Percentiles rank a stretch among this genome's conserved stretches.
Conservation (phyloP, 2,329 filamentous ascomycete genomes). For the Xylaria digitata region DNA sequence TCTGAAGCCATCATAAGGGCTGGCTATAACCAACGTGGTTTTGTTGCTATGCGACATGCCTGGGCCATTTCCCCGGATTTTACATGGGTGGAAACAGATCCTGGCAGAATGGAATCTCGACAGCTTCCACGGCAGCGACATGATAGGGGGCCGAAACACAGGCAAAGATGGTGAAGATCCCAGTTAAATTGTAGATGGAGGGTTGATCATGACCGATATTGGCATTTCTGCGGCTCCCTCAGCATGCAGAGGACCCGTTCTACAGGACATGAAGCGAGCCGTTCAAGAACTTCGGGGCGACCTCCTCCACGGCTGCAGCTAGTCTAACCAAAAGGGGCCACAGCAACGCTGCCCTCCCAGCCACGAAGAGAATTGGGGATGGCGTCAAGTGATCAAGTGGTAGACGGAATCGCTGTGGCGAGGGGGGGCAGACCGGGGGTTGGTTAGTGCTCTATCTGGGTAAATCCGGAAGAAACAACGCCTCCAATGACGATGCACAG, state of each 20-base stretch:
- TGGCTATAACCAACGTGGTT: background rate
- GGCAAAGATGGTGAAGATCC: conserved; percentile 20
- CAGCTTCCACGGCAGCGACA: conserved; percentile 29
- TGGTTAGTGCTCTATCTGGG: conserved; percentile 32
- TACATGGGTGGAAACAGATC: conserved; percentile 27
- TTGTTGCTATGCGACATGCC: conserved; percentile 4
- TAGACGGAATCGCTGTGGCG: conserved; percentile 12
- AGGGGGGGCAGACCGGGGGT: conserved; percentile 14
- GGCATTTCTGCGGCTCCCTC: conserved; percentile 27
- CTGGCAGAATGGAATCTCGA: conserved; percentile 18
- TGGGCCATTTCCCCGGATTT: conserved; percentile 39
- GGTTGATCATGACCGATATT: conserved; percentile 9
- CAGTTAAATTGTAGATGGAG: background rate
- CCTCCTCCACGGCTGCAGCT: conserved; percentile 35
- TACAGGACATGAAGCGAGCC: conserved; percentile 28
- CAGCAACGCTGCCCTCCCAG: conserved; percentile 10
- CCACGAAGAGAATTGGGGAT: conserved; percentile 12
- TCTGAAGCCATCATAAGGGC: background rate
- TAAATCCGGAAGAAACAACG: conserved; percentile 40
- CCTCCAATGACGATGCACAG: conserved; percentile 33
- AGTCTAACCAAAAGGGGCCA: conserved; percentile 18
- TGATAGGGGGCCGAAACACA: conserved; percentile 31
- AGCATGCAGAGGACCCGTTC: conserved; percentile 11
- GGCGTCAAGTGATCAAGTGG: conserved; percentile 11
- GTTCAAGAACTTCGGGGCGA: conserved; percentile 39